Conservation (phyloP, 371 early-diverging fungal genomes). For the Mortierella sp. region DNA sequence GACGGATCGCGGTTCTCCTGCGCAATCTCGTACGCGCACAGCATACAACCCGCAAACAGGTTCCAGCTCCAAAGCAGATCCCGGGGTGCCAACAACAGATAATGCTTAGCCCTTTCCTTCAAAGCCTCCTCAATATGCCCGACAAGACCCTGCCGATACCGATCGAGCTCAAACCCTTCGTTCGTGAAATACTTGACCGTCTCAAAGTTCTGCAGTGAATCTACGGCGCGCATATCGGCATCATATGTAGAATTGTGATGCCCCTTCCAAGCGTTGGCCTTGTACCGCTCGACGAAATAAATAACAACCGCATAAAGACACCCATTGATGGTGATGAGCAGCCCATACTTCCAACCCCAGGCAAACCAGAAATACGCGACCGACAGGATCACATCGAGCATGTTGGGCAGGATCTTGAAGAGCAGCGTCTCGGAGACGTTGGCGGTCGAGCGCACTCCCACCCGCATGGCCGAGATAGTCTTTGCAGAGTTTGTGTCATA, state of each 20-base stretch:
- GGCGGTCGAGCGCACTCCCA: constrained; percentile 83
- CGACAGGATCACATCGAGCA: constrained; percentile 86
- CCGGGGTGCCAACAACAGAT: constrained; percentile 83
- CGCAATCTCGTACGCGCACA: constrained; percentile 83
- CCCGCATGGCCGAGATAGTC: constrained; percentile 77
- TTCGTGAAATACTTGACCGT: constrained; percentile 91
- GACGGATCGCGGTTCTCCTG: constrained; percentile 78
- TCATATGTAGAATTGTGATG: neutral
- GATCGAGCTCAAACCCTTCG: constrained; percentile 80
- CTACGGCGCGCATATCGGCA: constrained; percentile 63
- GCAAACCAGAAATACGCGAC: constrained; percentile 74
- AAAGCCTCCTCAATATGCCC: constrained; percentile 84
- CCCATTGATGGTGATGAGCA: constrained; percentile 88
- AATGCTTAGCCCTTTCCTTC: constrained; percentile 71
- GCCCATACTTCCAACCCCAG: constrained; percentile 82
- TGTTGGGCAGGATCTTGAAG: constrained; percentile 87
- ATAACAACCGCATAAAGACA: constrained; percentile 80
- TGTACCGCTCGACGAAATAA: neutral
- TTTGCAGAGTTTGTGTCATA: constrained; percentile 93
- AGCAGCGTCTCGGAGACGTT: constrained; percentile 81
- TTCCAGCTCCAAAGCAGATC: constrained; percentile 85
- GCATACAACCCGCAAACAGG: constrained; percentile 75
- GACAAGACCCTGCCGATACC: constrained; percentile 77
- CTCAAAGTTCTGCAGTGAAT: constrained; percentile 94
- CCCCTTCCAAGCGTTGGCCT: constrained; percentile 60